A percentile compares a stretch with the other conserved stretches of the same genome.
Conservation (phyloP, 176 grass and related monocot genomes). For the Lolium perenne region DNA sequence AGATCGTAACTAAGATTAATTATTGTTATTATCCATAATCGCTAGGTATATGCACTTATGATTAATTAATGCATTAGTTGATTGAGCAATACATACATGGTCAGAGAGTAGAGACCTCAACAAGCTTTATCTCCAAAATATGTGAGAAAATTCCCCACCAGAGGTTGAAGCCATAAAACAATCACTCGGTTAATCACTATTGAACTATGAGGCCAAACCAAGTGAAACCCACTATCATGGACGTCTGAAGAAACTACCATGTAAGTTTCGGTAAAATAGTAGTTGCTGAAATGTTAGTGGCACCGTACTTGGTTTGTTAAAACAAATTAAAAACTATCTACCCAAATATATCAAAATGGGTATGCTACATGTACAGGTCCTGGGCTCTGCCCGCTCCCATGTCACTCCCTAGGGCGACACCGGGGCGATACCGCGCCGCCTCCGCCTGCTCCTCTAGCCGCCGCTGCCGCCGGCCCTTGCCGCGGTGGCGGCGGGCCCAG, state of each 20-base stretch:
- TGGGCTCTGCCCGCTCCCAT: too few species aligned
- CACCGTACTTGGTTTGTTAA: neutral
- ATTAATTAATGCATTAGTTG: slow-evolving; percentile 27
- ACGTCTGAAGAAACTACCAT: neutral
- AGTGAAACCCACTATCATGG: neutral
- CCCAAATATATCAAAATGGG: neutral
- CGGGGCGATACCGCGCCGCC: too few species aligned
- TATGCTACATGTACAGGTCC: neutral
- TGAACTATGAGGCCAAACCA: neutral
- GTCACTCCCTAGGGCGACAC: too few species aligned
- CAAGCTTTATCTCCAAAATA: neutral
- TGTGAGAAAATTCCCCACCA: neutral
- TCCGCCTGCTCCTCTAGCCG: too few species aligned
- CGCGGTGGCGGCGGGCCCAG: too few species aligned
- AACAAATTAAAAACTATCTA: neutral
- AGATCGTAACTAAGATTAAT: neutral
- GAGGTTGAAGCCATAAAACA: neutral
- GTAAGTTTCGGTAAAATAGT: neutral
- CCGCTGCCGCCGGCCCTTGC: too few species aligned
- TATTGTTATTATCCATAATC: slow-evolving; percentile 25
- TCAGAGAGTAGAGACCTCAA: neutral
- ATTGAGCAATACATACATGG: slow-evolving; percentile 1
- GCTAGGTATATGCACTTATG: neutral
- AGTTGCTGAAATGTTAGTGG: neutral
- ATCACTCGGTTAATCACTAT: neutral